Percentiles rank a stretch among this genome's conserved stretches.
Conservation (phyloP, 176 grass and related monocot genomes). For the Triticum dicoccoides region DNA sequence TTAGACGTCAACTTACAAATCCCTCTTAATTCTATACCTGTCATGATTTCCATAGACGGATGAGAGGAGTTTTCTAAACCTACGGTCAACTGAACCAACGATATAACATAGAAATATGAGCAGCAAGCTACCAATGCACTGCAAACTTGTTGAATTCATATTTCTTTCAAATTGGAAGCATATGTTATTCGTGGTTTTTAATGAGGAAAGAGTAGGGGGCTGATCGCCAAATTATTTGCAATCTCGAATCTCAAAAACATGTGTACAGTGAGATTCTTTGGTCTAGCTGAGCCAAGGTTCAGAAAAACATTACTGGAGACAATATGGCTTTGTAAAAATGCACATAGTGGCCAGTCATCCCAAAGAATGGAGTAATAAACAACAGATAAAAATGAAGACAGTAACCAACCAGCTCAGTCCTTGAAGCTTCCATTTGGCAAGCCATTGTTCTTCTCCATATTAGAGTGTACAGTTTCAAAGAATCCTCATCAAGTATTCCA, state of each 20-base stretch:
- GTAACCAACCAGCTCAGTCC: slow-evolving; percentile 63
- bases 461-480: slow-evolving; percentile 81
- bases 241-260: background rate
- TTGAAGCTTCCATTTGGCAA: slow-evolving; percentile 93
- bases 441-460: slow-evolving; percentile 92
- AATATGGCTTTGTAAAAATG: background rate
- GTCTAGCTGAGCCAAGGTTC: background rate
- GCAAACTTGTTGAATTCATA: background rate
- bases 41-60: background rate
- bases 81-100: background rate
- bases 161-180: background rate
- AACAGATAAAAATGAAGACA: slow-evolving; percentile 31
- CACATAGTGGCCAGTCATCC: background rate
- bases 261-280: background rate
- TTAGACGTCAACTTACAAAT: background rate
- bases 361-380: slow-evolving; percentile 12
- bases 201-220: background rate
- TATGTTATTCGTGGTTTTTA: background rate
- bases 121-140: background rate
- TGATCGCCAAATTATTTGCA: background rate
- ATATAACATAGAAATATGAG: background rate
- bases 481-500: slow-evolving; percentile 80
- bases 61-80: background rate
- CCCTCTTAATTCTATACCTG: background rate
- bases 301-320: background rate